phyloP scores from a whole-genome alignment of 2,329 filamentous ascomycete genomes.

The Exserohilum turcica region DNA sequence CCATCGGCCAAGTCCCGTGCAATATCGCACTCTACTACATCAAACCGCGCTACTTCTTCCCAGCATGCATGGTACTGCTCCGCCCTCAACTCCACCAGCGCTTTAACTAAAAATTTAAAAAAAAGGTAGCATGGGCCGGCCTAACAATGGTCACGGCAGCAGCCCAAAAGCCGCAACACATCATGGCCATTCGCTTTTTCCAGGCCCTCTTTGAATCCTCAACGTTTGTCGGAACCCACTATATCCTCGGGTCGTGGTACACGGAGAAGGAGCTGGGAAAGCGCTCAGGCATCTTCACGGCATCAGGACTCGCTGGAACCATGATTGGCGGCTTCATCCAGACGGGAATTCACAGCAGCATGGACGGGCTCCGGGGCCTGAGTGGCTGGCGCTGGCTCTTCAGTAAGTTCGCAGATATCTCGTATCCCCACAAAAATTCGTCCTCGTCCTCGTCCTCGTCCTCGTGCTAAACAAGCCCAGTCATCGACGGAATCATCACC shows the following conservation, averaged over 20 bases:
- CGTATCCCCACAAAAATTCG: no score
- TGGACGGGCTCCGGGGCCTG: conserved; percentile 57
- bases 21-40: conserved; percentile 64
- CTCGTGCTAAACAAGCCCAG: no score
- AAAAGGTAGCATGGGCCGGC: conserved; percentile 60
- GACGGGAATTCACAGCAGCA: conserved; percentile 54
- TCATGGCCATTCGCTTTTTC: conserved; percentile 64
- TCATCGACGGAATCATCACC: conserved; percentile 62
- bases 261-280: conserved; percentile 66
- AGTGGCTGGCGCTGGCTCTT: conserved; percentile 59
- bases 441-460: no score
- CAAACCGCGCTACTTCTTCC: conserved; percentile 67
- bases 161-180: conserved; percentile 56
- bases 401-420: conserved; percentile 4
- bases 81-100: no score
- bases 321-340: conserved; percentile 69
- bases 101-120: neutral
- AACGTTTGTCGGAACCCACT: conserved; percentile 63
- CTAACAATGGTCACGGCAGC: conserved; percentile 67
- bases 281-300: conserved; percentile 65
- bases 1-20: conserved; percentile 58
- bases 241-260: conserved; percentile 67
- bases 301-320: conserved; percentile 63
- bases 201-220: conserved; percentile 61
- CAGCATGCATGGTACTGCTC: conserved; percentile 62